These are phyloP conservation scores for Aspergillus sclerotialis DNA, from an alignment of 2,329 filamentous ascomycete species.

Conservation along the genomic window DNA sequence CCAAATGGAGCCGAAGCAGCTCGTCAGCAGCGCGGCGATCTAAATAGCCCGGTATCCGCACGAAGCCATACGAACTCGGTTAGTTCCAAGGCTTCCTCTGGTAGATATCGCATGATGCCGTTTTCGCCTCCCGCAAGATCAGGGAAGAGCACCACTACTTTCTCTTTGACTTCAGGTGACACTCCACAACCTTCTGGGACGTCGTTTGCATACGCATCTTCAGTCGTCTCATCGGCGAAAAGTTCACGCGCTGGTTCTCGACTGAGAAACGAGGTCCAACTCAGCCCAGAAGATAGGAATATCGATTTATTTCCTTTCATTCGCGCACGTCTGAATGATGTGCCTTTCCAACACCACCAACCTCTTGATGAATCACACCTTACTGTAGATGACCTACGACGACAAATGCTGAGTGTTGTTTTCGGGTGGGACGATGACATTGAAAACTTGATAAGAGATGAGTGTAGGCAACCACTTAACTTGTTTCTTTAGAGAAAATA, in stretches of 20 bases:
- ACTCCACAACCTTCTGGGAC: conserved; percentile 31
- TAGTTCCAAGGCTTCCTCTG: conserved; percentile 50
- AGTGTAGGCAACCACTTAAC: conserved; percentile 51
- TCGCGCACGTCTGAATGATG: conserved; percentile 69
- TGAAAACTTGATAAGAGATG: conserved; percentile 73
- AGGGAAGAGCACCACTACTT: conserved; percentile 38
- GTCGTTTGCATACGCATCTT: conserved; percentile 38
- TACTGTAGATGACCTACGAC: conserved; percentile 69
- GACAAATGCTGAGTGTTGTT: conserved; percentile 86
- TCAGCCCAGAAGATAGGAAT: conserved; percentile 67
- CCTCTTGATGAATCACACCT: conserved; percentile 51
- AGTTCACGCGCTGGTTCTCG: conserved; percentile 52
- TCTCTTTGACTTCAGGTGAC: conserved; percentile 34
- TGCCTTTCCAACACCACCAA: conserved; percentile 69
- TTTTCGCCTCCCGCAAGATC: conserved; percentile 37
- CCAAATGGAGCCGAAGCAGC: conserved; percentile 58
- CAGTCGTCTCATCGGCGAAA: conserved; percentile 38
- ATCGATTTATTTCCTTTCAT: conserved; percentile 83
- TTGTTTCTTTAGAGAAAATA: not conserved
- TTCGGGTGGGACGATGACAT: conserved; percentile 93
- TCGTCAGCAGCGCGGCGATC: conserved; percentile 55
- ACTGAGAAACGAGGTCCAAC: conserved; percentile 70
- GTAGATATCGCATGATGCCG: conserved; percentile 31
- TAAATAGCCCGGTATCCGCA: conserved; percentile 61
- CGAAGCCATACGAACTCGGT: conserved; percentile 55